These are phyloP conservation scores for Clarkia xantiana DNA, from an alignment of 345 rosid species.

Conservation along the genomic window DNA sequence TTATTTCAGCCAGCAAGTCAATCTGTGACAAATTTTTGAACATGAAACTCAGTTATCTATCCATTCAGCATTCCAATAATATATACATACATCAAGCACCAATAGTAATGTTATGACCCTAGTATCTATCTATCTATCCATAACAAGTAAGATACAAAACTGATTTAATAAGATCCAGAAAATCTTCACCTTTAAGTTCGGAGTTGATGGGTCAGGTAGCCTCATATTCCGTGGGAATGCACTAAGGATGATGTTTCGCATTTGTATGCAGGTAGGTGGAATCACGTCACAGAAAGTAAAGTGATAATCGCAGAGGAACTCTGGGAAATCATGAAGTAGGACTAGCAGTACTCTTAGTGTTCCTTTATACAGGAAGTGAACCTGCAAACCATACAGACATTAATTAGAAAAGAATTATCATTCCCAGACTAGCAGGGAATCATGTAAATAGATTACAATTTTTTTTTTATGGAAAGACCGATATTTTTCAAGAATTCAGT, in stretches of 20 bases:
- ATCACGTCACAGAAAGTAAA: constrained; percentile 95
- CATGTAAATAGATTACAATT: too few relatives aligned
- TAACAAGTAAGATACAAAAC: too few relatives aligned
- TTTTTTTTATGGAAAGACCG: too few relatives aligned
- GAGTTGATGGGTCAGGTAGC: constrained; percentile 97
- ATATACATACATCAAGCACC: not conserved
- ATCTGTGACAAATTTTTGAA: constrained; percentile 41
- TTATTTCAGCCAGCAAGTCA: constrained; percentile 87
- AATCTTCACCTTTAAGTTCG: constrained; percentile 47
- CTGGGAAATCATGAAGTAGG: constrained; percentile 95
- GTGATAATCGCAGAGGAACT: constrained; percentile 94
- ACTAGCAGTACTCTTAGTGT: constrained; percentile 87
- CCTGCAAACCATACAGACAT: constrained; percentile 22
- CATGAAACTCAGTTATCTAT: not conserved
- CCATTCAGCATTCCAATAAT: not conserved
- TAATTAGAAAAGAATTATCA: too few relatives aligned
- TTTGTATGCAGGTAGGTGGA: constrained; percentile 97
- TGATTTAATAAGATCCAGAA: not conserved
- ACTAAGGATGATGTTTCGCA: constrained; percentile 92
- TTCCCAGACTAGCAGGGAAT: too few relatives aligned
- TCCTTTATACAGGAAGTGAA: constrained; percentile 74
- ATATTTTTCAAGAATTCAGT: too few relatives aligned
- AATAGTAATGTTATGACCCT: too few relatives aligned
- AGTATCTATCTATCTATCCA: too few relatives aligned
- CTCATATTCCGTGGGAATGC: constrained; percentile 94